Percentiles rank a stretch among this genome's conserved stretches.
Conservation (phyloP, 345 rosid species). For the Physaria fendleri region DNA sequence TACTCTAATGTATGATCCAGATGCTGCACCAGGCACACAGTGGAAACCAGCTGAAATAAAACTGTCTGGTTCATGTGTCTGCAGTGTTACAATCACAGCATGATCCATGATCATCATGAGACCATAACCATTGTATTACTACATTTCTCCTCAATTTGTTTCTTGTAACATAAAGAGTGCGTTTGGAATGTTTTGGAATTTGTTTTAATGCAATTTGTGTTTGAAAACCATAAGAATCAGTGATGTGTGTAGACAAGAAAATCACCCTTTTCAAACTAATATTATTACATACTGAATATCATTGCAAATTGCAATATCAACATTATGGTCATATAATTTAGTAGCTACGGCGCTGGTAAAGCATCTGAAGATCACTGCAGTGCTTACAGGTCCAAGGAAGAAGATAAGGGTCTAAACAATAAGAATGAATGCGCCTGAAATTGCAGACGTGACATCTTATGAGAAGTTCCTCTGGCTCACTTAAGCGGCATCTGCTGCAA, state of each 20-base stretch:
- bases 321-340: conserved; percentile 1
- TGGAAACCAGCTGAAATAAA: conserved; percentile 68
- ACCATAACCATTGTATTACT: too few species aligned
- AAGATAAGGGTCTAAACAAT: conserved; percentile 78
- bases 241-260: too few species aligned
- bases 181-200: neutral
- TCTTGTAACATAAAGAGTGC: conserved; percentile 20
- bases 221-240: too few species aligned
- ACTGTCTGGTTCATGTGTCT: conserved; percentile 63
- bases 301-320: neutral
- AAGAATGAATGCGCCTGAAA: conserved; percentile 53
- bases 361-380: conserved; percentile 69
- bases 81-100: conserved; percentile 68
- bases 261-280: too few species aligned
- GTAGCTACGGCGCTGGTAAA: conserved; percentile 34
- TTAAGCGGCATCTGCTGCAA: conserved; percentile 50
- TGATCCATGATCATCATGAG: conserved; percentile 30
- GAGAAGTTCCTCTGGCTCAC: conserved; percentile 77
- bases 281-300: too few species aligned
- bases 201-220: neutral
- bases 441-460: conserved; percentile 62
- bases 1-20: conserved; percentile 68
- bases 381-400: conserved; percentile 82
- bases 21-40: conserved; percentile 58
- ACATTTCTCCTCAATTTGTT: neutral